Evolutionary conservation across 2,329 filamentous ascomycete species (phyloP), one percentile per base, ranked within the genome.

Genomic region (Periconia digitata): DNA sequence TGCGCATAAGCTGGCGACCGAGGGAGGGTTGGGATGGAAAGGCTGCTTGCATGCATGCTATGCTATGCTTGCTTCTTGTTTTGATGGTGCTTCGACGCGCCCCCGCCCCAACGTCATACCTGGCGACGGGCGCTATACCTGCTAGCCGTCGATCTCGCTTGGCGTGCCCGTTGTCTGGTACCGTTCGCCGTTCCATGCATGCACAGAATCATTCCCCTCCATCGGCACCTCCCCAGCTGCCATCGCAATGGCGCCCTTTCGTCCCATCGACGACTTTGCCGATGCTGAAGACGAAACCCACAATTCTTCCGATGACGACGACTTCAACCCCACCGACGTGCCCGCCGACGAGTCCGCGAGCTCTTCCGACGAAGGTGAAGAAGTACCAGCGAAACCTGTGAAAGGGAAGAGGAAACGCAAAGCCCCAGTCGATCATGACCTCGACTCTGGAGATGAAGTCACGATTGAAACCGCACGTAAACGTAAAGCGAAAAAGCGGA

Each of bases 271-370:
- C 20, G 60, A 67, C 39, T 48, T 63, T 15, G 27, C n/a, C 27
- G 55, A 63, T n/a, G 48, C 50, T 7, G 59, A 66, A 68, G 46
- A 63, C 65, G 27, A 82, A 24, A 79, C 82, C 50, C 74, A 82
- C 49, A 89, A 89, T 60, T 82, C 78, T 15, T 89, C 86, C 12
- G 27, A 32, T 1, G 85, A 85, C 3, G 84, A 89, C 56, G 87
- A 90, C 64, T 87, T 86, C 8, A 86, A 90, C 63, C 90, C 90
- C 53, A 80, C 84, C 20, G 82, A 81, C n/a, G 84, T 22, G 60
- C 71, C 32, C 67, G 66, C 57, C 24, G 77, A 73, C 15, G 75
- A 71, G 13, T 78, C 76, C 10, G 81, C 80, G 5, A 83, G 80
- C 47, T 79, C 78, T 7, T 69, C 66, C 18, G 73, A 73, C 43